Conservation (phyloP, 1,284 basidiomycete genomes). For the Tremellales sp. region DNA sequence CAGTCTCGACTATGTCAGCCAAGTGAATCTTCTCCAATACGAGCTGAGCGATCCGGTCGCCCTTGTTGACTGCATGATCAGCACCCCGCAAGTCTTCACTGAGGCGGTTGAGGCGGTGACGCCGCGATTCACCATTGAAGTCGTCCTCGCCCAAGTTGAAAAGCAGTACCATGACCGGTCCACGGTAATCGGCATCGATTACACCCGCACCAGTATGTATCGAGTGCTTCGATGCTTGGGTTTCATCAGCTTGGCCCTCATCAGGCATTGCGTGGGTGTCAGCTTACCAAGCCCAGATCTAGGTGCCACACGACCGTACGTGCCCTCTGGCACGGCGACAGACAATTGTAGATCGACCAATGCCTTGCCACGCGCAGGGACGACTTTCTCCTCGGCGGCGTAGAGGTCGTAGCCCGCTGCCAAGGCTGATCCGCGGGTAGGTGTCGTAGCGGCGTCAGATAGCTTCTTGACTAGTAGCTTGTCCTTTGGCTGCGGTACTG, state of each 20-base stretch:
- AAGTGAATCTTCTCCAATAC: slow-evolving; percentile 88
- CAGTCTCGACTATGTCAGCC: slow-evolving; percentile 80
- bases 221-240: slow-evolving; percentile 87
- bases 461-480: slow-evolving; percentile 77
- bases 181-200: slow-evolving; percentile 94
- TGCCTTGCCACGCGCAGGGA: slow-evolving; percentile 84
- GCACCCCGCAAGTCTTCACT: neutral
- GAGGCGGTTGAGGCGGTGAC: neutral
- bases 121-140: slow-evolving; percentile 73
- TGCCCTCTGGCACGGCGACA: slow-evolving; percentile 91
- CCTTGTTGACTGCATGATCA: slow-evolving; percentile 69
- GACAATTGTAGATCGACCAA: slow-evolving; percentile 87
- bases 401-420: slow-evolving; percentile 96
- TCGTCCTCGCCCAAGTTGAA: slow-evolving; percentile 90
- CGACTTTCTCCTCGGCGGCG: slow-evolving; percentile 69
- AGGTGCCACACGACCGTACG: slow-evolving; percentile 94
- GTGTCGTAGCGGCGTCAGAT: slow-evolving; percentile 75
- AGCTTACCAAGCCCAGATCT: slow-evolving; percentile 83
- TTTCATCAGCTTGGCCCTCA: neutral
- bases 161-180: slow-evolving; percentile 83
- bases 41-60: slow-evolving; percentile 92
- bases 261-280: neutral
- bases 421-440: slow-evolving; percentile 79
- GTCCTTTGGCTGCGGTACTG: slow-evolving; percentile 20
- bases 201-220: slow-evolving; percentile 98